Evolutionary conservation across 129 eudicot genomes (phyloP).

Genomic region (sunflower (Helianthus annuus)): DNA sequence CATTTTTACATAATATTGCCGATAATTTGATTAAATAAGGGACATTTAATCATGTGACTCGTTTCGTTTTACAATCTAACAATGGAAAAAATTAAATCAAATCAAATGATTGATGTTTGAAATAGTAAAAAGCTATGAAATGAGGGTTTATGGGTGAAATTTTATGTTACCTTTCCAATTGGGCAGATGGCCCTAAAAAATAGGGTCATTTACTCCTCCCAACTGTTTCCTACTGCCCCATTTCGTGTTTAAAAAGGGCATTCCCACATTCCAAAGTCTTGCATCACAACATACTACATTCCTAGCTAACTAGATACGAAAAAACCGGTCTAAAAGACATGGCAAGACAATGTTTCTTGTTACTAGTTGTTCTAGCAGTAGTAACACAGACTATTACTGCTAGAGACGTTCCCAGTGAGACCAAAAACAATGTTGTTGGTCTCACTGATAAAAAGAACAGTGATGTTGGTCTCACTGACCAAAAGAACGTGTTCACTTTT

Average conservation of each 20-base stretch:
- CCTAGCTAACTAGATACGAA: not conserved
- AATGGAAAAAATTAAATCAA: not conserved
- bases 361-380: constrained; percentile 38
- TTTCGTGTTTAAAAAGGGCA: constrained; percentile 23
- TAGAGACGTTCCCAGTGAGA: constrained; percentile 38
- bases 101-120: not conserved
- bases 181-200: constrained; percentile 20
- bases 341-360: constrained; percentile 36
- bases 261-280: constrained; percentile 21
- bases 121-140: not conserved
- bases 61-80: too few species aligned
- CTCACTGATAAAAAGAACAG: constrained; percentile 39
- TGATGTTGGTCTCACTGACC: constrained; percentile 35
- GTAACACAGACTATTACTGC: constrained; percentile 24
- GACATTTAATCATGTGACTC: too few species aligned
- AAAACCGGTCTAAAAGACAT: constrained; percentile 12
- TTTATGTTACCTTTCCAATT: constrained; percentile 18
- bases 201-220: constrained; percentile 36
- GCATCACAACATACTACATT: constrained; percentile 27
- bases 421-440: constrained; percentile 24
- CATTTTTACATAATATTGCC: too few species aligned
- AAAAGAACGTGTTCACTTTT: constrained; percentile 42
- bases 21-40: too few species aligned
- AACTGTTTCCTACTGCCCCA: constrained; percentile 23
- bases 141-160: constrained; percentile 18